Conservation (phyloP, 1,139 yeast species). For the Pichia sp. region DNA sequence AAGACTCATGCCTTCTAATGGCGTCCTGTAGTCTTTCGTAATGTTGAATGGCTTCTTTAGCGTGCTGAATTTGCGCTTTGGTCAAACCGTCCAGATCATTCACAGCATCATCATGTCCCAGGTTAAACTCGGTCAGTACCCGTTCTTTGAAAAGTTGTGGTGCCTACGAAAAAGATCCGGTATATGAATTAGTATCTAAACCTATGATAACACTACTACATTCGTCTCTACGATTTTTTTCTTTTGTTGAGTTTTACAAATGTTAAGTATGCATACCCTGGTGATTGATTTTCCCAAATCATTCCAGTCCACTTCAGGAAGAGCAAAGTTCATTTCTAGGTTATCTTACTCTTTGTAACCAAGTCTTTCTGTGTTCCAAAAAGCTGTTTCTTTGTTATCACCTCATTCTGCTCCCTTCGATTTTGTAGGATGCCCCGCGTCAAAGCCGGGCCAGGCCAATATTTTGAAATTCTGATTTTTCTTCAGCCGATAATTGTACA, state of each 20-base stretch:
- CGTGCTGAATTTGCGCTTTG: slow-evolving; percentile 17
- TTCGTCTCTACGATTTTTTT: slow-evolving; percentile 1
- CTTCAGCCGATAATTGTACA: slow-evolving; percentile 10
- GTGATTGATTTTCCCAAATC: slow-evolving; percentile 25
- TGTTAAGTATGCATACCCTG: slow-evolving; percentile 20
- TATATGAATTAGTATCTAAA: no score
- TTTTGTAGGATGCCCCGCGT: slow-evolving; percentile 56
- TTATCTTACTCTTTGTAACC: background rate
- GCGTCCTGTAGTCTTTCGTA: slow-evolving; percentile 22
- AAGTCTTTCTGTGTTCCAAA: background rate
- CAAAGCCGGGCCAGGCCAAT: slow-evolving; percentile 66
- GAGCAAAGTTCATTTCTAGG: slow-evolving; percentile 19
- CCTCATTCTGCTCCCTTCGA: background rate
- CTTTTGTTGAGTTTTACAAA: background rate
- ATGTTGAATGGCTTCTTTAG: slow-evolving; percentile 19
- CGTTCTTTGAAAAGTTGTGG: slow-evolving; percentile 19
- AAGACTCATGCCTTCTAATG: slow-evolving; percentile 22
- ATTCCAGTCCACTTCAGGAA: slow-evolving; percentile 28
- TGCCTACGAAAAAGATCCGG: slow-evolving; percentile 10
- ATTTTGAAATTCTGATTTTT: slow-evolving; percentile 28
- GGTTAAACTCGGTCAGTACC: slow-evolving; percentile 3
- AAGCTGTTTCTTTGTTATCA: background rate
- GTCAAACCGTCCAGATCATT: slow-evolving; percentile 24
- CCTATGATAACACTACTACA: background rate
- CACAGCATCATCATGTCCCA: slow-evolving; percentile 4